phyloP scores from a whole-genome alignment of 495 filamentous ascomycete species.

The Neohortaea acidophila region DNA sequence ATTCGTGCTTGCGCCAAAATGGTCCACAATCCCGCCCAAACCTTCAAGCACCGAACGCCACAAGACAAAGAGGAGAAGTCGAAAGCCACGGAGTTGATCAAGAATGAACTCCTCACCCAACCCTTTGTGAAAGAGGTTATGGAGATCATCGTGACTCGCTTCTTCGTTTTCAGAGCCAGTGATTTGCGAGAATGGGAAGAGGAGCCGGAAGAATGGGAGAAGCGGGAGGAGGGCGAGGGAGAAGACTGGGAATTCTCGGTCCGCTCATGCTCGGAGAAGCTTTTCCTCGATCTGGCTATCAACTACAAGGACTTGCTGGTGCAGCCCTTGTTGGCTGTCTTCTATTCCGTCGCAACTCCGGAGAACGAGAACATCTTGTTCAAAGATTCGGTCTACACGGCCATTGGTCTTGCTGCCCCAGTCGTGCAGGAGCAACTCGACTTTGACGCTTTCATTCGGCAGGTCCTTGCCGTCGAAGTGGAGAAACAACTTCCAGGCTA shows the following conservation, averaged over 20 bases:
- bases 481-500: constrained; percentile 61
- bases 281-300: constrained; percentile 80
- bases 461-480: constrained; percentile 61
- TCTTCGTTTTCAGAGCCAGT: constrained; percentile 71
- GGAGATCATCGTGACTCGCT: constrained; percentile 66
- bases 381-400: constrained; percentile 88
- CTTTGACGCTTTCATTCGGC: constrained; percentile 63
- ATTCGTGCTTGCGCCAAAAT: constrained; percentile 73
- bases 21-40: constrained; percentile 61
- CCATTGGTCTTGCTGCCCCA: constrained; percentile 71
- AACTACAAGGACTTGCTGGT: constrained; percentile 69
- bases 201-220: constrained; percentile 86
- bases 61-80: constrained; percentile 56
- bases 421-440: constrained; percentile 55
- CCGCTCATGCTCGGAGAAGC: constrained; percentile 77
- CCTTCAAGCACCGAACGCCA: constrained; percentile 62
- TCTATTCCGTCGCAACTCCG: constrained; percentile 48
- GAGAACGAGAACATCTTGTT: constrained; percentile 55
- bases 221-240: constrained; percentile 59
- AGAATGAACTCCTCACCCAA: constrained; percentile 54
- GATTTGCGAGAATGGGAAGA: constrained; percentile 86
- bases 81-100: constrained; percentile 46
- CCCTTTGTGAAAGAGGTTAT: constrained; percentile 63
- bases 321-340: constrained; percentile 62
- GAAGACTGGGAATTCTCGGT: constrained; percentile 79